These are phyloP conservation scores for Pistacia atlantica DNA, from an alignment of 345 rosid genomes.

Conservation along the genomic window DNA sequence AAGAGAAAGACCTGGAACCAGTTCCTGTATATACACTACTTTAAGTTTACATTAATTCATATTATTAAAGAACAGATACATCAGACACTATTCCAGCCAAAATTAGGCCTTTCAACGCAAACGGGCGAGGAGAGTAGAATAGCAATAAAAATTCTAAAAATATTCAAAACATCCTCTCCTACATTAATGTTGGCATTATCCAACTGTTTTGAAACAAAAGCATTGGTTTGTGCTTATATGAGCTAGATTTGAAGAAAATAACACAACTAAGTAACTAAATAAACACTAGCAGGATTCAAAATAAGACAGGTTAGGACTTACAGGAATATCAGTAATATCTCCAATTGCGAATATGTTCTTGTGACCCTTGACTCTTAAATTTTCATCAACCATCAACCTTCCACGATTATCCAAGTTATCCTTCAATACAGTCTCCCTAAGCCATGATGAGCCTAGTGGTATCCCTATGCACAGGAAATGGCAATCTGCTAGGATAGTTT, in stretches of 20 bases:
- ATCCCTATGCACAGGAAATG: conserved; percentile 73
- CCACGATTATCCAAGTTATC: conserved; percentile 60
- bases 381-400: conserved; percentile 72
- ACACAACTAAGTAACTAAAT: background rate
- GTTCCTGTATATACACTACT: background rate
- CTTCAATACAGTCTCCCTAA: conserved; percentile 51
- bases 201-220: background rate
- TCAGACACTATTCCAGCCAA: background rate
- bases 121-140: background rate
- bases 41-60: background rate
- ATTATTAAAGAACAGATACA: too few species aligned
- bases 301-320: conserved; percentile 34
- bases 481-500: conserved; percentile 68
- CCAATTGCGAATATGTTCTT: conserved; percentile 71
- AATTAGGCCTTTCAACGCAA: background rate
- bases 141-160: background rate
- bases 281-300: background rate
- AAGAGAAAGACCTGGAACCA: background rate
- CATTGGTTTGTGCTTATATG: background rate
- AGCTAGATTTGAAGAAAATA: background rate
- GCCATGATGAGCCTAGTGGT: conserved; percentile 73
- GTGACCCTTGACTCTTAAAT: conserved; percentile 55
- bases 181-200: background rate
- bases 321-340: conserved; percentile 69
- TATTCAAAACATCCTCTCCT: background rate